phyloP scores from a whole-genome alignment of 371 early-diverging fungal species.

The Cokeromyces recurvatus region DNA sequence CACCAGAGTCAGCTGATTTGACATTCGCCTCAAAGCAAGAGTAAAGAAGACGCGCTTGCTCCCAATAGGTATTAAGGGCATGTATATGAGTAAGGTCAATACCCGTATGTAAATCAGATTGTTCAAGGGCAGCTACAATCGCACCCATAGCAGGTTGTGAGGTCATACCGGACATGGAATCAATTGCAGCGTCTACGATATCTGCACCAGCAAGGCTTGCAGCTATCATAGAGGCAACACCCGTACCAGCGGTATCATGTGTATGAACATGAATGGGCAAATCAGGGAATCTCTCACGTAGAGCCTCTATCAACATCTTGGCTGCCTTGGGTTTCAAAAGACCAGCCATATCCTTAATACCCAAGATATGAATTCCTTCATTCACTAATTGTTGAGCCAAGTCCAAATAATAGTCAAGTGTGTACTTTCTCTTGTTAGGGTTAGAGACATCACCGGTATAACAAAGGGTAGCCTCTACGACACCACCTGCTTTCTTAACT shows the following conservation, averaged over 20 bases:
- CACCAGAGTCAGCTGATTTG: constrained; percentile 82
- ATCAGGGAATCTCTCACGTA: constrained; percentile 85
- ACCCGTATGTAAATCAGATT: constrained; percentile 75
- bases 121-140: constrained; percentile 78
- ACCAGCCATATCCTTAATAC: constrained; percentile 98
- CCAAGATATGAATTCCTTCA: constrained; percentile 89
- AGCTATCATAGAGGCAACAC: constrained; percentile 92
- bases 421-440: constrained; percentile 73
- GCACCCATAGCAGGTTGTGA: constrained; percentile 97
- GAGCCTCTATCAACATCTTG: constrained; percentile 71
- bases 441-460: constrained; percentile 93
- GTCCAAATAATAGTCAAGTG: constrained; percentile 87
- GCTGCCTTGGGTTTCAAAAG: constrained; percentile 91
- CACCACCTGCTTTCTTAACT: constrained; percentile 91
- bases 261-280: constrained; percentile 95
- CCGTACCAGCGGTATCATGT: constrained; percentile 95
- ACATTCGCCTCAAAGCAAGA: constrained; percentile 92
- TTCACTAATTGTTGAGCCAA: constrained; percentile 85
- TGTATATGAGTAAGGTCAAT: constrained; percentile 72
- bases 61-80: constrained; percentile 92
- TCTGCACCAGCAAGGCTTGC: constrained; percentile 94
- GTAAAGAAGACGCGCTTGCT: constrained; percentile 89
- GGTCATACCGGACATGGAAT: constrained; percentile 93
- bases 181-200: constrained; percentile 88
- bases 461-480: constrained; percentile 88